Evolutionary conservation across 306 rosid species (phyloP), one percentile per base, ranked within the genome.

Genomic region (Corylus heterophylla): DNA sequence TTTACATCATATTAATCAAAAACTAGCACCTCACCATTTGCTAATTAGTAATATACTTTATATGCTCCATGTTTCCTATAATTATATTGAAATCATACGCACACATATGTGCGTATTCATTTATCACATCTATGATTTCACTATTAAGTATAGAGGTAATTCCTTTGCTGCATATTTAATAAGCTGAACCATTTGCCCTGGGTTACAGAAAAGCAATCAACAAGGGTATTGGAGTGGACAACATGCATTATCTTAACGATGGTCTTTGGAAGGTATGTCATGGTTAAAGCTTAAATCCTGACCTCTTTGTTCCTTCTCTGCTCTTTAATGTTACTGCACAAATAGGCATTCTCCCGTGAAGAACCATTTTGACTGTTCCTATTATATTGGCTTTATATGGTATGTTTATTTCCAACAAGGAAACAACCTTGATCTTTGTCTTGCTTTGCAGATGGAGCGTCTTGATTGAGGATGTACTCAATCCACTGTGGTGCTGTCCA

Each of bases 221-320:
- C 91, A 95, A 92, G 85, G 98, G 98, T 67, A 95, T 95, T 56
- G 98, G 98, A 48, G 94, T 95, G 62, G 98, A 95, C 91, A 95
- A 92, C 83, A 88, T 95, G 97, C 98, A 95, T 82, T 95, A 95
- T 86, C 98, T 95, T 76, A 95, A 95, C 74, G 98, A 95, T 61
- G 98, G 98, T 69, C 98, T 95, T 83, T 92, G 98, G 98, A 95
- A 95, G 98, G 98, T 95, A 92, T 45, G 49, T 50, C 25, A 71
- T 63, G 49, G 74, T 55, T 71, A 71, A 71, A 56, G 49, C 72
- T 55, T 71, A 52, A 61, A 61, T 69, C 18, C 11, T 78, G 73
- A 14, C 75, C 44, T 76, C 75, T 59, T 45, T 76, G 80, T 39
- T 48, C 9, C 4, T 67, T 17, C 72, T 4, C 12, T 20, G 70